phyloP scores from a whole-genome alignment of 257 asterid species.

The Solanum sitiens region DNA sequence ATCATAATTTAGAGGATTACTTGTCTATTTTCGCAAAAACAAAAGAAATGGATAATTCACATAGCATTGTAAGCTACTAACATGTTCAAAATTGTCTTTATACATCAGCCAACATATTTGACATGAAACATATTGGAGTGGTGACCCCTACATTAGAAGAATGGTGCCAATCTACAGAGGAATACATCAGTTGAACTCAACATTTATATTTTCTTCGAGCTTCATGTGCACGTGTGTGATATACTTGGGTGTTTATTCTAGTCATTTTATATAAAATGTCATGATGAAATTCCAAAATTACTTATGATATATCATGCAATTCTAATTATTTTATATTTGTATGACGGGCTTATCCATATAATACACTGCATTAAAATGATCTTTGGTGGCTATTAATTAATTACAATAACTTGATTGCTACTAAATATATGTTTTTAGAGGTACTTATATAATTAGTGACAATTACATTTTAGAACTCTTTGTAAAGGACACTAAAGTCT shows the following conservation, averaged over 20 bases:
- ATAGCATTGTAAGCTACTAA: too few relatives aligned
- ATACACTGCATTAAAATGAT: too few relatives aligned
- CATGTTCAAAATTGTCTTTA: background rate
- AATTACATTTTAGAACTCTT: too few relatives aligned
- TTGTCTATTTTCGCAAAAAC: too few relatives aligned
- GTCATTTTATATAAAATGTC: background rate
- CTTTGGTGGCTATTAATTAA: too few relatives aligned
- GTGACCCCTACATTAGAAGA: slow-evolving; percentile 45
- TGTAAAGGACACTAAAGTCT: too few relatives aligned
- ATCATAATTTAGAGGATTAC: too few relatives aligned
- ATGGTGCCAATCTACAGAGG: slow-evolving; percentile 31
- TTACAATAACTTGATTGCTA: too few relatives aligned
- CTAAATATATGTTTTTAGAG: too few relatives aligned
- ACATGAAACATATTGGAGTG: slow-evolving; percentile 68
- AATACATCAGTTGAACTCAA: background rate
- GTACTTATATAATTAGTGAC: too few relatives aligned
- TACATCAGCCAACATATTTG: slow-evolving; percentile 43
- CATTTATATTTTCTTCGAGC: background rate
- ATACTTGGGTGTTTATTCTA: background rate
- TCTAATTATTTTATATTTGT: background rate
- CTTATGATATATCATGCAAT: background rate
- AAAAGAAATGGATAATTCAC: too few relatives aligned
- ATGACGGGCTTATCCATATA: too few relatives aligned
- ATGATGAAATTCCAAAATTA: background rate
- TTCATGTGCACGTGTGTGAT: background rate